phyloP scores from a whole-genome alignment of 2,329 filamentous ascomycete species.

The Colletotrichum sp. region DNA sequence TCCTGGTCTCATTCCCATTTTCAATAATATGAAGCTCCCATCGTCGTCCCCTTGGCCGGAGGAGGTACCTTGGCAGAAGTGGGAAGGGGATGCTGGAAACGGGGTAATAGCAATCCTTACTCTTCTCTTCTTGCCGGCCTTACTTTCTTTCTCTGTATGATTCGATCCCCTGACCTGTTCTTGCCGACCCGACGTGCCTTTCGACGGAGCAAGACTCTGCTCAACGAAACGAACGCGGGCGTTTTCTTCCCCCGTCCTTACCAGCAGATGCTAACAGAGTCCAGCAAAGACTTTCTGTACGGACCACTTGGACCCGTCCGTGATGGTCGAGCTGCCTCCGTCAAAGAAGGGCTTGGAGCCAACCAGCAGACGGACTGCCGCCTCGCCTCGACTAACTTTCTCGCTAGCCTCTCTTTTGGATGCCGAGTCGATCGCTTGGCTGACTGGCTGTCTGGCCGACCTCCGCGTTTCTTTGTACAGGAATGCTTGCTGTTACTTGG shows the following conservation, averaged over 20 bases:
- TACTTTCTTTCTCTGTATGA: not conserved
- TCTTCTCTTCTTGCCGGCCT: not conserved
- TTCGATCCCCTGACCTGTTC: not conserved
- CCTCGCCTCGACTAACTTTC: constrained; percentile 7
- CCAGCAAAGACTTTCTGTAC: not conserved
- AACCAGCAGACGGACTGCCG: constrained; percentile 2
- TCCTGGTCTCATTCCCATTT: not conserved
- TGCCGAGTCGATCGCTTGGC: not conserved
- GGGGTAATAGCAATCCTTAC: not conserved
- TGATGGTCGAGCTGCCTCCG: not conserved
- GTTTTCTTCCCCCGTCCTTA: not conserved
- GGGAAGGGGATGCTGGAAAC: not conserved
- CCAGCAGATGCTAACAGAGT: not conserved
- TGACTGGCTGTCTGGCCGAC: not conserved
- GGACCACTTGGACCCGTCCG: constrained; percentile 2
- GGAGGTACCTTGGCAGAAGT: not conserved
- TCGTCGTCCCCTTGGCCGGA: not conserved
- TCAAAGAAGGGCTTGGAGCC: constrained; percentile 9
- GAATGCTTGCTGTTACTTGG: not conserved
- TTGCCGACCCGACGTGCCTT: not conserved
- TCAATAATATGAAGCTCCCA: not conserved
- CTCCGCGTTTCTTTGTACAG: not conserved
- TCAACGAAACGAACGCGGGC: not conserved
- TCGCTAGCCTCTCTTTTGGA: not conserved
- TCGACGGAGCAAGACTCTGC: not conserved